Evolutionary conservation across 805 yeast genomes (phyloP).

Genomic region (Candida manassasensis): DNA sequence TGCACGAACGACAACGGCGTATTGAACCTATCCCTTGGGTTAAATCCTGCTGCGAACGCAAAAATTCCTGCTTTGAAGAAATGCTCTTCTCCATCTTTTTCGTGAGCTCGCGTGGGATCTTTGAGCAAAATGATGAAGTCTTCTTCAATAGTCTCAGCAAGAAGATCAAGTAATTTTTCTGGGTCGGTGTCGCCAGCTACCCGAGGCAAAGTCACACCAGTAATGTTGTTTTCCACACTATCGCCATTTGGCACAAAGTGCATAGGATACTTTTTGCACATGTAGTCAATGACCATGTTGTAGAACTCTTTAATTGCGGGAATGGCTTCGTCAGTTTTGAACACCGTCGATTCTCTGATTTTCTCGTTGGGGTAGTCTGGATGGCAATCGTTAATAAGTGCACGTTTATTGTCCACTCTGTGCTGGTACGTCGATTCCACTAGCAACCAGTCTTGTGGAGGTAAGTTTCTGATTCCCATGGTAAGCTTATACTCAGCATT

Average conservation of each 20-base stretch:
- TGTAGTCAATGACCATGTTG: conserved; percentile 23
- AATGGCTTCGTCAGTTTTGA: conserved; percentile 26
- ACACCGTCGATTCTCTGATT: conserved; percentile 25
- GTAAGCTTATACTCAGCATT: conserved; percentile 56
- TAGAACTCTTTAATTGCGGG: conserved; percentile 36
- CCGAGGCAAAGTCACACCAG: conserved; percentile 19
- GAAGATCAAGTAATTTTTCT: conserved; percentile 16
- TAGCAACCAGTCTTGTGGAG: conserved; percentile 38
- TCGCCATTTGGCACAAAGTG: conserved; percentile 19
- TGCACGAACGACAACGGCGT: conserved; percentile 35
- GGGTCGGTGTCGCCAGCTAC: conserved; percentile 9
- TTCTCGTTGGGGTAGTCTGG: conserved; percentile 26
- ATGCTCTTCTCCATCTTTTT: conserved; percentile 32
- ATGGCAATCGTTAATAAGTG: conserved; percentile 27
- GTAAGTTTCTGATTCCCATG: conserved; percentile 50
- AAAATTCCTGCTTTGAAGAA: conserved; percentile 40
- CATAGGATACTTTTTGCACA: conserved; percentile 38
- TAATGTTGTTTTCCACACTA: conserved; percentile 23
- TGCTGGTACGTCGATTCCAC: conserved; percentile 31
- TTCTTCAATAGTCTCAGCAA: conserved; percentile 33
- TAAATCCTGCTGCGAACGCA: conserved; percentile 44
- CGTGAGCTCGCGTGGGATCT: conserved; percentile 25
- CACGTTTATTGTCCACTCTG: conserved; percentile 22
- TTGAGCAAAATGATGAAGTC: conserved; percentile 36
- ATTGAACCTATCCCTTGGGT: conserved; percentile 34